Evolutionary conservation across 2,329 filamentous ascomycete species (phyloP), one percentile per base, ranked within the genome.

Genomic region (Fusarium udum): DNA sequence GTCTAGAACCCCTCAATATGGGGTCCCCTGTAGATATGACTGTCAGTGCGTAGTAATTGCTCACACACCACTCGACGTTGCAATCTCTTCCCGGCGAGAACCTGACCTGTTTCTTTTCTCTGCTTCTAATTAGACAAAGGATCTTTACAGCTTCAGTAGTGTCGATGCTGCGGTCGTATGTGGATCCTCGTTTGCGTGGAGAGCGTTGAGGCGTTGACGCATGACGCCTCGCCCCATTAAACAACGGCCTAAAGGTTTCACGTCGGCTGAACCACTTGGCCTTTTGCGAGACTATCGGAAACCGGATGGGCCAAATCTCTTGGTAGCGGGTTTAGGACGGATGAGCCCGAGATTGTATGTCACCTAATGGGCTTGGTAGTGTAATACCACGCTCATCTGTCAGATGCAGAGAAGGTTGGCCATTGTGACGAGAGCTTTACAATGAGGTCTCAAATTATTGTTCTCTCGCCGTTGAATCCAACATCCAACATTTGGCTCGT

Each of bases 181-280:
- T 67, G 64, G 73, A 52, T 18, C 57, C 53, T 52, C 40, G 18
- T 42, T 39, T 64, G 55, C 72, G 34, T 57, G 48, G 46, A 53
- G 31, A 66, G 56, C 61, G 72, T 58, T 67, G 60, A 65, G 56
- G 71, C 71, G 65, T 65, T 53, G 59, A 46, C 36, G 57, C 45
- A 59, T 57, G 43, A 71, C 72, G 65, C 74, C 69, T 65, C 39
- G 26, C 55, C 42, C 53, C 40, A 63, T 69, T 48, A 43, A 32
- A 46, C 55, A 40, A 37, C 13, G 45, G 22, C 28, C 68, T 58
- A 51, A 26, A 45, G 28, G 45, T 43, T 32, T 71, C 34, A 46
- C 24, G n/a, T 72, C 32, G 40, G 51, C 40, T 72, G 51, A 48
- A 55, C 36, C 51, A 49, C 26, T 56, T 68, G 37, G 37, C 26